These are phyloP conservation scores for Ophiostoma fasciatum DNA, from an alignment of 2,329 filamentous ascomycete genomes.

Conservation along the genomic window DNA sequence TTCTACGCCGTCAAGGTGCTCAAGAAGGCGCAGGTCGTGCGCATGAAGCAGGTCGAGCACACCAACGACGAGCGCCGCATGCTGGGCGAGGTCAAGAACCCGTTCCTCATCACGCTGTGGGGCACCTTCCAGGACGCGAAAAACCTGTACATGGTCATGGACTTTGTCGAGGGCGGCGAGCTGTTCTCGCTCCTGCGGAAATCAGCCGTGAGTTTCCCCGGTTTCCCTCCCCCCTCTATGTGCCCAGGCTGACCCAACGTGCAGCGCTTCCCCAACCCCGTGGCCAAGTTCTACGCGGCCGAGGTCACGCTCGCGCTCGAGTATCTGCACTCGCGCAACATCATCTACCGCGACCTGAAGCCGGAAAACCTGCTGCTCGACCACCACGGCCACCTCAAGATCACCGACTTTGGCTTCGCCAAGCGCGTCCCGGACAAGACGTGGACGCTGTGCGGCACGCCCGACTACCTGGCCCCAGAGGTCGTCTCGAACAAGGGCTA, in stretches of 20 bases:
- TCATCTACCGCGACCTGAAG: conserved; percentile 96
- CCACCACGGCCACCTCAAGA: conserved; percentile 87
- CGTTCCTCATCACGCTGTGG: conserved; percentile 95
- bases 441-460: conserved; percentile 95
- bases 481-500: conserved; percentile 99
- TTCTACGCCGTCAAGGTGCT: conserved; percentile 98
- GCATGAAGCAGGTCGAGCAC: conserved; percentile 99
- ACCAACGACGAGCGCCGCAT: conserved; percentile 96
- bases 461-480: conserved; percentile 92
- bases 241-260: neutral
- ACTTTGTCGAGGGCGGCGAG: conserved; percentile 97
- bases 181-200: conserved; percentile 90
- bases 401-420: conserved; percentile 96
- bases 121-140: conserved; percentile 92
- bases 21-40: conserved; percentile 96
- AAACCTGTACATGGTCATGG: conserved; percentile 99
- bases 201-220: conserved; percentile 65
- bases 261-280: conserved; percentile 96
- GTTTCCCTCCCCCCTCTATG: no score
- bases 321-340: conserved; percentile 86
- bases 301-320: conserved; percentile 93
- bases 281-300: conserved; percentile 97
- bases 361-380: conserved; percentile 87
- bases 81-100: conserved; percentile 93
- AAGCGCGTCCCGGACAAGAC: conserved; percentile 98